Evolutionary conservation across 352 stramenopile species (phyloP).

Genomic region (Phytophthora crassamura): DNA sequence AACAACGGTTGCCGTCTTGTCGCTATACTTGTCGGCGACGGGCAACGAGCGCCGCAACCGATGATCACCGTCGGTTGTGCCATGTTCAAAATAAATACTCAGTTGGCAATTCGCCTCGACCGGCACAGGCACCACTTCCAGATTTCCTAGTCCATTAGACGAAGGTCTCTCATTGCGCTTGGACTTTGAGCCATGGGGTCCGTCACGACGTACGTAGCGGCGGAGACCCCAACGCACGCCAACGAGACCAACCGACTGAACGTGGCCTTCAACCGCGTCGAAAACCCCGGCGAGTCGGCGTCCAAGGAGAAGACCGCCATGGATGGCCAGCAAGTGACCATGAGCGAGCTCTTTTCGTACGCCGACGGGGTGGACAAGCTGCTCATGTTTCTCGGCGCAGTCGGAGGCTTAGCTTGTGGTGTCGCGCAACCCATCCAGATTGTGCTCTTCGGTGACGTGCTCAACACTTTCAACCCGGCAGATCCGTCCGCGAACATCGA

Average conservation of each 20-base stretch:
- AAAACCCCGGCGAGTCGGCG: conserved; percentile 9
- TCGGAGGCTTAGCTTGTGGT: conserved; percentile 50
- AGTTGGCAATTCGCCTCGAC: conserved; percentile 20
- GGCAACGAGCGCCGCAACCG: conserved; percentile 23
- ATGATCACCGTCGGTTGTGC: neutral
- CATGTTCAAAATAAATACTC: conserved; percentile 16
- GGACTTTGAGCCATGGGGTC: conserved; percentile 23
- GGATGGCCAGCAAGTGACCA: conserved; percentile 50
- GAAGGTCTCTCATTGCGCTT: neutral
- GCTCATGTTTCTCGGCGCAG: conserved; percentile 61
- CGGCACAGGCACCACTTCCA: conserved; percentile 4
- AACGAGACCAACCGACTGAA: conserved; percentile 37
- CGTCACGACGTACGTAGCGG: conserved; percentile 21
- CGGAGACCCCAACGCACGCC: conserved; percentile 22
- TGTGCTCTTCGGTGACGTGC: conserved; percentile 72
- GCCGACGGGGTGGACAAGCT: conserved; percentile 60
- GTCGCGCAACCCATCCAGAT: conserved; percentile 72
- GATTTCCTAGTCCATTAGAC: conserved; percentile 6
- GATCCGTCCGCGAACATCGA: conserved; percentile 31
- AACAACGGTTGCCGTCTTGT: neutral
- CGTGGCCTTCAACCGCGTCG: conserved; percentile 31
- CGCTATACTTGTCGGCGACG: neutral
- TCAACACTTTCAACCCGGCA: conserved; percentile 75
- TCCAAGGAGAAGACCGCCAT: conserved; percentile 23
- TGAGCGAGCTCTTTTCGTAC: conserved; percentile 60